Evolutionary conservation across 1,139 yeast species (phyloP).

Genomic region (Candida dubliniensis): DNA sequence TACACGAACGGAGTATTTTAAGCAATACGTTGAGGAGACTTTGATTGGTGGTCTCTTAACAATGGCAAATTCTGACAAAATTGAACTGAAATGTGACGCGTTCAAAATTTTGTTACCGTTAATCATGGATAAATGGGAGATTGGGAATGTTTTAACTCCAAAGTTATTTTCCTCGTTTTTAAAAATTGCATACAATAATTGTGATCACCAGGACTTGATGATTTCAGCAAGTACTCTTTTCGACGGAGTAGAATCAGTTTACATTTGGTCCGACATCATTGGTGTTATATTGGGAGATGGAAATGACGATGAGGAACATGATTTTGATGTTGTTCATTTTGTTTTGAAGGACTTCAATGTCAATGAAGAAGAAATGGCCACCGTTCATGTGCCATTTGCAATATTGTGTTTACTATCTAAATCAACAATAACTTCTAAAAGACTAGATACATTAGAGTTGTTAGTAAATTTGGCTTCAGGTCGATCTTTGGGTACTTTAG

Average conservation of each 20-base stretch:
- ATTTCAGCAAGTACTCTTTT: conserved; percentile 66
- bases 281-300: conserved; percentile 15
- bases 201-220: conserved; percentile 43
- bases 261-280: conserved; percentile 70
- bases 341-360: conserved; percentile 67
- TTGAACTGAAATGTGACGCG: conserved; percentile 44
- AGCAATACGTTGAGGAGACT: conserved; percentile 49
- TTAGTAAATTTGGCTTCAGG: conserved; percentile 56
- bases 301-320: conserved; percentile 8
- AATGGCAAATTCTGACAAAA: conserved; percentile 37
- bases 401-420: conserved; percentile 43
- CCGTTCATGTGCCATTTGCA: conserved; percentile 71
- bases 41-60: conserved; percentile 54
- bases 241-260: conserved; percentile 78
- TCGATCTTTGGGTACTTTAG: conserved; percentile 53
- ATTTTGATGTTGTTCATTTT: conserved; percentile 53
- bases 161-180: conserved; percentile 66
- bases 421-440: conserved; percentile 16
- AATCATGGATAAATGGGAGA: conserved; percentile 91
- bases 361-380: conserved; percentile 83
- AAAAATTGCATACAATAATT: conserved; percentile 26
- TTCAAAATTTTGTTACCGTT: conserved; percentile 63
- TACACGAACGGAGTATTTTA: conserved; percentile 50
- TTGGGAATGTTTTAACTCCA: conserved; percentile 74
- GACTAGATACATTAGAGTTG: conserved; percentile 37